Base-by-base conservation (phyloP, 1,284 basidiomycete genomes). In the Wolfiporia cocos region DNA sequence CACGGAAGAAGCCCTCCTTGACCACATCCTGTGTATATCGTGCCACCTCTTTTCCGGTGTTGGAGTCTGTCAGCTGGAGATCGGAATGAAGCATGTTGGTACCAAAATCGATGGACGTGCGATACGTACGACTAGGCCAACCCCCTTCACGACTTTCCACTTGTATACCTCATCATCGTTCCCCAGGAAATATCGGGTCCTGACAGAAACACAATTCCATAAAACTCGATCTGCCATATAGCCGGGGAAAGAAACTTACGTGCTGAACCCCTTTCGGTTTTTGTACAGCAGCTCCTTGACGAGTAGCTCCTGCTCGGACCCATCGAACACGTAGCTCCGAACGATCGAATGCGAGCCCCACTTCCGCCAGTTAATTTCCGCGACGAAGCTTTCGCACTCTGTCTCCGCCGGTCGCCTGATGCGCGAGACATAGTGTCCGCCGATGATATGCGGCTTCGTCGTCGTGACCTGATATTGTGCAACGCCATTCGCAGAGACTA, bases 181-280 rank as follows among this genome's bases (percentile, higher is more conserved):
- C 7, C 71, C 74, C 17, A 73, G 49, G 46, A 78, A 78, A 50
- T 71, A 73, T 12, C 71, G 65, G 29, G 70, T 66, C 34, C 73
- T 76, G 40, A n/a, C 14, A 24, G 24, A 31, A 9, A 9, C 14
- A 39, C 22, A 18, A 40, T 38, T 29, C 31, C 15, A 34, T 34
- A 22, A 40, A 21, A 36, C 30, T 14, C 30, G 33, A 31, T 21
- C 31, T 17, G 19, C 30, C 18, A 14, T 28, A 30, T 29, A 2
- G 26, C 26, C 9, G n/a, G n/a, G n/a, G n/a, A n/a, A n/a, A n/a
- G 14, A 17, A 2, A 64, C 73, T 50, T 57, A 77, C 74, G 61
- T 58, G 52, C 70, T 71, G 48, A 71, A 73, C 19, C 54, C 56
- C 38, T 59, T 62, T 41, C 56, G 56, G 9, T 52, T 31, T 50